A percentile compares a stretch with the other conserved stretches of the same genome.
Conservation (phyloP, 768 basidiomycete genomes). For the Gymnopilus junonius region DNA sequence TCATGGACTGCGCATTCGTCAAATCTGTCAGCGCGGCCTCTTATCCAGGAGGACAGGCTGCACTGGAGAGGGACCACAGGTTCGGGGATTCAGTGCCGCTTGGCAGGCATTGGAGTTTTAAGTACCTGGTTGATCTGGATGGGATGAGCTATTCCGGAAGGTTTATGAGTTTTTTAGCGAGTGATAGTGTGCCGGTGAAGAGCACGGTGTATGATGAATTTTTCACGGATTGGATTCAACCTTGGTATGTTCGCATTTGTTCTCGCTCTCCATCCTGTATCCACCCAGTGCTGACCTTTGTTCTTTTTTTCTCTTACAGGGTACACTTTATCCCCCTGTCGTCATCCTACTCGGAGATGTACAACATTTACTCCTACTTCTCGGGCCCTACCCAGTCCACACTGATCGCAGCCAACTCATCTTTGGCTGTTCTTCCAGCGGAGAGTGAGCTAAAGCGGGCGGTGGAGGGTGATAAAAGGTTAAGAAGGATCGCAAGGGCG, state of each 20-base stretch:
- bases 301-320: constrained; percentile 47
- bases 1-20: constrained; percentile 90
- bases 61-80: constrained; percentile 65
- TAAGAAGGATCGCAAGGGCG: constrained; percentile 84
- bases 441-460: too few species aligned
- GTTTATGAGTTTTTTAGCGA: constrained; percentile 84
- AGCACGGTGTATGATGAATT: constrained; percentile 91
- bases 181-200: constrained; percentile 90
- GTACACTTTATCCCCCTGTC: constrained; percentile 95
- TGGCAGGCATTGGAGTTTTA: constrained; percentile 90
- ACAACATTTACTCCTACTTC: constrained; percentile 94
- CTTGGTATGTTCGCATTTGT: constrained; percentile 52
- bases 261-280: neutral
- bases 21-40: constrained; percentile 68
- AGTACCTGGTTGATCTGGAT: constrained; percentile 91
- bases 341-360: constrained; percentile 85
- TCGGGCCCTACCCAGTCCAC: constrained; percentile 77
- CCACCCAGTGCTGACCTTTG: neutral
- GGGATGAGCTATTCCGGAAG: constrained; percentile 97
- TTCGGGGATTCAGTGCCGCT: constrained; percentile 80
- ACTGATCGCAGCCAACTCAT: constrained; percentile 59
- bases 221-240: constrained; percentile 90
- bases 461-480: constrained; percentile 68
- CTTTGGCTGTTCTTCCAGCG: constrained; percentile 28
- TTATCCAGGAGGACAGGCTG: constrained; percentile 78